Evolutionary conservation across 176 grass and related monocot genomes (phyloP).

Genomic region (Eleusine coracana): DNA sequence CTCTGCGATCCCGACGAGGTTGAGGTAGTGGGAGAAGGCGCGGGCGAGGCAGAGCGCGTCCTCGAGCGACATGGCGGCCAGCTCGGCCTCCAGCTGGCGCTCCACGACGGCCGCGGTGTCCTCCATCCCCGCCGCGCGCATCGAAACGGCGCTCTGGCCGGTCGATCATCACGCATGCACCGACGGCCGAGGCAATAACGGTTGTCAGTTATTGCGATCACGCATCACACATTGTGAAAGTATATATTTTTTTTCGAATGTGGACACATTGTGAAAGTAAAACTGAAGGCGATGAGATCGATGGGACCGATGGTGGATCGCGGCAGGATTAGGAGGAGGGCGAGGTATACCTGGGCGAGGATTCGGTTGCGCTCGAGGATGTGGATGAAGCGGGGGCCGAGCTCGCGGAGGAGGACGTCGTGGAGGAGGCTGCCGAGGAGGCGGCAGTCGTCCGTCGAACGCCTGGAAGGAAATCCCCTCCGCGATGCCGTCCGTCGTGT

Average conservation of each 20-base stretch:
- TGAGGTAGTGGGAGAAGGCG: slow-evolving; percentile 94
- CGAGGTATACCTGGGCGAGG: slow-evolving; percentile 63
- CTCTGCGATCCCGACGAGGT: slow-evolving; percentile 84
- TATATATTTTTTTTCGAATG: no score
- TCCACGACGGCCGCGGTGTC: slow-evolving; percentile 71
- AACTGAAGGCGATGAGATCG: neutral
- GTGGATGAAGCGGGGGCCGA: slow-evolving; percentile 80
- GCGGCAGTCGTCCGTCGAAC: slow-evolving; percentile 96
- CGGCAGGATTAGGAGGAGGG: neutral
- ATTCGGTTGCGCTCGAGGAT: slow-evolving; percentile 77
- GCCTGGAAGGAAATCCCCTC: slow-evolving; percentile 96
- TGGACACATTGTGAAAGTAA: no score
- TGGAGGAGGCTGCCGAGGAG: slow-evolving; percentile 84
- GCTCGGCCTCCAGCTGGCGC: slow-evolving; percentile 71
- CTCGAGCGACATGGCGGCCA: slow-evolving; percentile 76
- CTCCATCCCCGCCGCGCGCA: slow-evolving; percentile 78
- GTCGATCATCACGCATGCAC: neutral
- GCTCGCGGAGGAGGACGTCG: slow-evolving; percentile 85
- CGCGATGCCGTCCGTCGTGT: slow-evolving; percentile 85
- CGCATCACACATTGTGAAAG: neutral
- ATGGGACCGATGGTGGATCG: neutral
- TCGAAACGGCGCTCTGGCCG: slow-evolving; percentile 71
- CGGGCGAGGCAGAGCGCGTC: slow-evolving; percentile 73
- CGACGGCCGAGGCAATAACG: neutral
- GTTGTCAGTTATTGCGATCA: neutral